phyloP scores from a whole-genome alignment of 1,284 basidiomycete genomes.

The Cutaneotrichosporon sp. region DNA sequence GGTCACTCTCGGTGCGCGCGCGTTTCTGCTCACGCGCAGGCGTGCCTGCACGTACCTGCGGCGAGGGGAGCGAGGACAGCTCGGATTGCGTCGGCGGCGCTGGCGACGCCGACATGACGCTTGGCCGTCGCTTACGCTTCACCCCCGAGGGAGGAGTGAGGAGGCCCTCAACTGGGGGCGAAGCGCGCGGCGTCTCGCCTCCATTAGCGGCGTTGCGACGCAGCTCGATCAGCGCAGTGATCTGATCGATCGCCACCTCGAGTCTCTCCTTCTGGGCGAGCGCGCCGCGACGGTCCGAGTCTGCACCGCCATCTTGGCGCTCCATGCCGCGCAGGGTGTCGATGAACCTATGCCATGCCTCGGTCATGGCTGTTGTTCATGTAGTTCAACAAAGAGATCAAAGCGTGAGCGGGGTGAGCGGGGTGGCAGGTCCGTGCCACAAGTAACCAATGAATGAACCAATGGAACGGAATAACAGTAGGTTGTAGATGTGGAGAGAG shows the following conservation, averaged over 20 bases:
- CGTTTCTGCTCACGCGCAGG: conserved; percentile 15
- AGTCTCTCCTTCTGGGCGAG: conserved; percentile 34
- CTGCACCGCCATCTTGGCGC: conserved; percentile 12
- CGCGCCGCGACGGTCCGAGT: conserved; percentile 20
- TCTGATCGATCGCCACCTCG: conserved; percentile 44
- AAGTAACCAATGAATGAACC: not conserved
- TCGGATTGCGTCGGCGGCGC: conserved; percentile 15
- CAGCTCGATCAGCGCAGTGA: conserved; percentile 36
- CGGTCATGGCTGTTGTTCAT: conserved; percentile 31
- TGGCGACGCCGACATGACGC: conserved; percentile 18
- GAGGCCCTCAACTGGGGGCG: conserved; percentile 11
- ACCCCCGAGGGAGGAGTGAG: conserved; percentile 20
- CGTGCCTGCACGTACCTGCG: conserved; percentile 16
- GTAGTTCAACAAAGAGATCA: not conserved
- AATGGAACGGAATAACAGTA: not conserved
- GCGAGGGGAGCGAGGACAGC: conserved; percentile 27
- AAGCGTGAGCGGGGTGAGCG: conserved; percentile 2
- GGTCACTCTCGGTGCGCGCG: conserved; percentile 33
- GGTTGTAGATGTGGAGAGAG: not conserved
- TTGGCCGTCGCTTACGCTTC: conserved; percentile 25
- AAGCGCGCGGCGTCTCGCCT: conserved; percentile 18
- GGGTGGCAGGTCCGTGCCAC: not conserved
- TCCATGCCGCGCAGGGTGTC: conserved; percentile 45
- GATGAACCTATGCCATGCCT: conserved; percentile 45
- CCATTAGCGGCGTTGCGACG: conserved; percentile 6